Evolutionary conservation across 371 early-diverging fungal genomes (phyloP), one percentile per base, ranked within the genome.

Genomic region (Zychaea mexicana): DNA sequence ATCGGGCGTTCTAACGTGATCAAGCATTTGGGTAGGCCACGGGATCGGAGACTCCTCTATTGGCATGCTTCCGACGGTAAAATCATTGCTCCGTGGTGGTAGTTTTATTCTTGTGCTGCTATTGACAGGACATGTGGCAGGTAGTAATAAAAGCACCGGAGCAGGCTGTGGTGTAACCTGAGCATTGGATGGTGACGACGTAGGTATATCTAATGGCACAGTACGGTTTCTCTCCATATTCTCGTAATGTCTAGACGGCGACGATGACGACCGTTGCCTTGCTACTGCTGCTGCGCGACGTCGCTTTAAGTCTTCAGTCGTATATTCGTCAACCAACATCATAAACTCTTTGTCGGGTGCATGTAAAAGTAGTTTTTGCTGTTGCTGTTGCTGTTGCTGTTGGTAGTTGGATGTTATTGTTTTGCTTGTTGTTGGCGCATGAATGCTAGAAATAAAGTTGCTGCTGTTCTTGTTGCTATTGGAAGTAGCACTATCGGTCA

Each of bases 21-120:
- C 15, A 42, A 42, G 7, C 26, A 58, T 58, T 26, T 58, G 58
- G 2, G 45, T 26, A 10, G 58, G 60, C 60, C 60, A 60, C 27
- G 60, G 60, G 2, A 49, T 32, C 21, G 60, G 60, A 17, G 47
- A 33, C 31, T 52, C 45, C 7, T 52, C 6, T 27, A 30, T 27
- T 10, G 60, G 49, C 32, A 60, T 12, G n/a, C 60, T 60, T 3
- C 60, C 60, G 10, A 60, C 60, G 8, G 31, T 52, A 31, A 60
- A 60, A n/a, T 49, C 52, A 15, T 30, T 12, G 30, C 9, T 5
- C 0, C 15, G 28, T 33, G 33, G 27, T n/a, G 6, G 52, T 21
- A 21, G 10, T 12, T 24, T 22, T 28, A 22, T 52, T 3, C 22
- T 27, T 5, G 1, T 17, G 52, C 22, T 22, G 22, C 15, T 52